Evolutionary conservation across 2,329 filamentous ascomycete genomes (phyloP).

Genomic region (Fonsecaea multimorphosa): DNA sequence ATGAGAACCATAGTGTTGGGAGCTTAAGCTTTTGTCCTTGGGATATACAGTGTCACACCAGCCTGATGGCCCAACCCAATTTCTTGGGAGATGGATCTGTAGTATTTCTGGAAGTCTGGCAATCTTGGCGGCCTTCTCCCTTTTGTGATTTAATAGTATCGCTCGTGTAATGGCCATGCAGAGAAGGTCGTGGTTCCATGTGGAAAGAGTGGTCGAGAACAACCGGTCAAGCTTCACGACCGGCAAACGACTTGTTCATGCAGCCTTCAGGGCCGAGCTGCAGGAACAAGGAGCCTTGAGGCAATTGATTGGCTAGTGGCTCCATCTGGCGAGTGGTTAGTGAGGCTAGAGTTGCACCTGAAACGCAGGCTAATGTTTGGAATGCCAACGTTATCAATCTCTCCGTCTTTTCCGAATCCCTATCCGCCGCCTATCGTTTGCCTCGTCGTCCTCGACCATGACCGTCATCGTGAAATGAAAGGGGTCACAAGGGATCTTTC

Average conservation of each 20-base stretch:
- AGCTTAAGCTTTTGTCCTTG: slow-evolving; percentile 4
- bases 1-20: neutral
- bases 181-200: slow-evolving; percentile 20
- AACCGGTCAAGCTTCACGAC: neutral
- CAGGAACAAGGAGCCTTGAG: slow-evolving; percentile 18
- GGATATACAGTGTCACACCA: slow-evolving; percentile 21
- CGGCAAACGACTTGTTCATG: slow-evolving; percentile 4
- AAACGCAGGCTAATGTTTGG: slow-evolving; percentile 39
- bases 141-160: neutral
- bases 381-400: slow-evolving; percentile 24
- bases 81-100: neutral
- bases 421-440: neutral
- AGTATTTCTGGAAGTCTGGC: neutral
- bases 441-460: neutral
- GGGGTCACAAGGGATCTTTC: slow-evolving; percentile 23
- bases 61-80: slow-evolving; percentile 3
- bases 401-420: slow-evolving; percentile 15
- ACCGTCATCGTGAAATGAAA: slow-evolving; percentile 18
- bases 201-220: slow-evolving; percentile 15
- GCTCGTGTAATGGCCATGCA: neutral
- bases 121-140: neutral
- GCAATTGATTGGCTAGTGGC: slow-evolving; percentile 17
- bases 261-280: slow-evolving; percentile 6
- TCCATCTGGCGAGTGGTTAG: neutral
- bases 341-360: slow-evolving; percentile 29